Conservation (phyloP, 331 rosid genomes). For the Quercus tomentella region DNA sequence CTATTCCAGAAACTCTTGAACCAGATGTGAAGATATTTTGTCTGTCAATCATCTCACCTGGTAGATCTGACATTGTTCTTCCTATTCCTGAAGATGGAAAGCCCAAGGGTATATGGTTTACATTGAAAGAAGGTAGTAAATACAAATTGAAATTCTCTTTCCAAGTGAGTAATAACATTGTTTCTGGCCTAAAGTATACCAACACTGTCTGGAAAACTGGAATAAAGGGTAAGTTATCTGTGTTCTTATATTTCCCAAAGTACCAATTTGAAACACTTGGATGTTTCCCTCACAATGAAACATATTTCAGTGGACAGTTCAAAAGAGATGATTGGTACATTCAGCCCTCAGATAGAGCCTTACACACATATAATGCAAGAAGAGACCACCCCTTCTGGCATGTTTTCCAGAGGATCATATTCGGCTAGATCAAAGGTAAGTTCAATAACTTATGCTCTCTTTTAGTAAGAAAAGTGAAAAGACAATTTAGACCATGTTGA, state of each 20-base stretch:
- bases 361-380: slow-evolving; percentile 88
- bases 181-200: slow-evolving; percentile 88
- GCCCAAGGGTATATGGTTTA: slow-evolving; percentile 88
- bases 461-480: not conserved
- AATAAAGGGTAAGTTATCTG: slow-evolving; percentile 52
- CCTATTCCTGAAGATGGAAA: slow-evolving; percentile 79
- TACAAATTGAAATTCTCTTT: slow-evolving; percentile 73
- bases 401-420: slow-evolving; percentile 87
- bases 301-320: slow-evolving; percentile 75
- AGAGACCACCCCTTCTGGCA: slow-evolving; percentile 89
- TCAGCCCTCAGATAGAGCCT: slow-evolving; percentile 86
- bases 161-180: slow-evolving; percentile 76
- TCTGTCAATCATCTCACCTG: slow-evolving; percentile 71
- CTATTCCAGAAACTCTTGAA: slow-evolving; percentile 63
- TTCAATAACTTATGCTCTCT: not conserved
- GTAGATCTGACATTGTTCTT: slow-evolving; percentile 81
- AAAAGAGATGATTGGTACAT: slow-evolving; percentile 97
- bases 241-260: not conserved
- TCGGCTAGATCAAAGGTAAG: slow-evolving; percentile 78
- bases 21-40: slow-evolving; percentile 81
- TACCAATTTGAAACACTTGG: not conserved
- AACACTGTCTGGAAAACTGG: slow-evolving; percentile 92
- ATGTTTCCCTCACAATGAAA: slow-evolving; percentile 3
- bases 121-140: slow-evolving; percentile 85
- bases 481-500: no score